phyloP scores from a whole-genome alignment of 2,329 filamentous ascomycete species.

The Xylariaceae sp. region DNA sequence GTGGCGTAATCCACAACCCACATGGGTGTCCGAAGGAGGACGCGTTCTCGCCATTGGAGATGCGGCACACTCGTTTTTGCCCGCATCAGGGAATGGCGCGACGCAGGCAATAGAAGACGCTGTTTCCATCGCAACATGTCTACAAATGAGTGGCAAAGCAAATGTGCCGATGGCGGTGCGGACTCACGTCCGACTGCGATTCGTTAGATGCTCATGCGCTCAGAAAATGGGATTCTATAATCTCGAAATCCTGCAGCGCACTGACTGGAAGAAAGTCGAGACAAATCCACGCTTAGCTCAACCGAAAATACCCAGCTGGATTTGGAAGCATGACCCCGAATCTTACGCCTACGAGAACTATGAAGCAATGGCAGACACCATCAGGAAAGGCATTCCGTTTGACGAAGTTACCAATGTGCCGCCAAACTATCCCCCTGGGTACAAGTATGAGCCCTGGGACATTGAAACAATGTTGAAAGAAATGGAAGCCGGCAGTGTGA shows the following conservation, averaged over 20 bases:
- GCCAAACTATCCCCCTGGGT: slow-evolving; percentile 34
- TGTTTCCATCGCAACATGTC: slow-evolving; percentile 34
- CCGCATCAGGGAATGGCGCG: slow-evolving; percentile 39
- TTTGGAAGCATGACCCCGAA: slow-evolving; percentile 37
- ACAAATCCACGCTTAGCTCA: slow-evolving; percentile 32
- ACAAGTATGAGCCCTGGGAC: slow-evolving; percentile 37
- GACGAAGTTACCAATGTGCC: slow-evolving; percentile 28
- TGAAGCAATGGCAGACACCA: slow-evolving; percentile 29
- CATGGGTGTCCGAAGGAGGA: slow-evolving; percentile 33
- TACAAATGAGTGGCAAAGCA: slow-evolving; percentile 33
- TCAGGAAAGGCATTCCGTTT: slow-evolving; percentile 28
- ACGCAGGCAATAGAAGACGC: slow-evolving; percentile 42
- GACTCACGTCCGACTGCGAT: slow-evolving; percentile 35
- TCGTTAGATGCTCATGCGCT: slow-evolving; percentile 32
- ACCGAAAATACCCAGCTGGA: slow-evolving; percentile 34
- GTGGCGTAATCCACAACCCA: slow-evolving; percentile 37
- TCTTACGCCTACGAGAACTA: slow-evolving; percentile 35
- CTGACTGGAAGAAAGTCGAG: slow-evolving; percentile 32
- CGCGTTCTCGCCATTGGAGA: slow-evolving; percentile 38
- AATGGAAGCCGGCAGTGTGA: slow-evolving; percentile 26
- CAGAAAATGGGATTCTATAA: slow-evolving; percentile 38
- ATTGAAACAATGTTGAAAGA: slow-evolving; percentile 39
- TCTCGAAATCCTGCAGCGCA: slow-evolving; percentile 34
- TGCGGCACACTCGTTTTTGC: slow-evolving; percentile 39
- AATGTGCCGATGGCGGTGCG: slow-evolving; percentile 31